A percentile compares a stretch with the other conserved stretches of the same genome.
These are phyloP conservation scores for Mycena belliarum DNA, from an alignment of 768 basidiomycete genomes.

Conservation along the genomic window DNA sequence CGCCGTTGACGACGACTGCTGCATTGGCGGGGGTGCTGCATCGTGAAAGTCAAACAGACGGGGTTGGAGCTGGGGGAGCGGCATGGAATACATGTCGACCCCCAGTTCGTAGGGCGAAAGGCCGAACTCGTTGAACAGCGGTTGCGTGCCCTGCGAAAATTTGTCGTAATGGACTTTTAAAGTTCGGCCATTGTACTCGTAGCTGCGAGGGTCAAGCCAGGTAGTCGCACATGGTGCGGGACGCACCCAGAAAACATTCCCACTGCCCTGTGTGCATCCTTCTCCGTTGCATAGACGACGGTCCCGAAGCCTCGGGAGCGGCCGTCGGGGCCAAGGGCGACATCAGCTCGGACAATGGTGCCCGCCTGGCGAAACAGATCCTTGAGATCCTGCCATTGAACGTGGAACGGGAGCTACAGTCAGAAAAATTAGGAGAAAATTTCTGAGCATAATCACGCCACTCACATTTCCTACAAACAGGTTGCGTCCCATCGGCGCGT, in stretches of 20 bases:
- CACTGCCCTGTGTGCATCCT: constrained; percentile 83
- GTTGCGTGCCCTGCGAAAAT: constrained; percentile 49
- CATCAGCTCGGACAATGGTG: constrained; percentile 86
- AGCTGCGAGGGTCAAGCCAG: constrained; percentile 45
- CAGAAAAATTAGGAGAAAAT: background rate
- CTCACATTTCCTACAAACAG: constrained; percentile 90
- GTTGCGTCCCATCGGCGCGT: constrained; percentile 44
- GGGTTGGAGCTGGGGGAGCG: constrained; percentile 11
- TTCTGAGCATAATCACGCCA: constrained; percentile 20
- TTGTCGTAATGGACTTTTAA: constrained; percentile 94
- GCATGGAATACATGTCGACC: background rate
- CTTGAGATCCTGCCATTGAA: constrained; percentile 98
- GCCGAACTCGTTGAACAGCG: constrained; percentile 26
- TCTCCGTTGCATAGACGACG: constrained; percentile 80
- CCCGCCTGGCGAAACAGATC: constrained; percentile 93
- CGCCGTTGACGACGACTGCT: constrained; percentile 21
- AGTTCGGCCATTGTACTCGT: constrained; percentile 83
- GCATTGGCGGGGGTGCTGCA: constrained; percentile 35
- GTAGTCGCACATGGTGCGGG: background rate
- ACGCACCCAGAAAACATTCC: constrained; percentile 89
- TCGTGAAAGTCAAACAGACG: constrained; percentile 12
- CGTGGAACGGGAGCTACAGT: constrained; percentile 82
- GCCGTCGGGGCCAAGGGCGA: constrained; percentile 85
- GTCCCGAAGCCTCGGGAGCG: constrained; percentile 92
- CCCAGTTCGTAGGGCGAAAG: constrained; percentile 10